phyloP scores from a whole-genome alignment of 192 early-diverging fungal species.

The Geosiphon pyriformis region DNA sequence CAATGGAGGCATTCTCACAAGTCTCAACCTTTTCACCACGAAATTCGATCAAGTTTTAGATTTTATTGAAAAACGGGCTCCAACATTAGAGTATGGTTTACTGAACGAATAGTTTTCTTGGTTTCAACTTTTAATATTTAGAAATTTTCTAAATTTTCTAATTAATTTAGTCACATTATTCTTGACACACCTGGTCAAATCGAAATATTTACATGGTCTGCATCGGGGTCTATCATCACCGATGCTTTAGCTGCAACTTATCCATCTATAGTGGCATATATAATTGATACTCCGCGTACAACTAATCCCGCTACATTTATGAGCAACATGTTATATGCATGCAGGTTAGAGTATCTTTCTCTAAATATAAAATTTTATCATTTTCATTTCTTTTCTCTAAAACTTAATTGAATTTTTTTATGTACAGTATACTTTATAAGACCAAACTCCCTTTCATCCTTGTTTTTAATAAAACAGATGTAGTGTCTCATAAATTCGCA shows the following conservation, averaged over 20 bases:
- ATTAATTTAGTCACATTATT: constrained; percentile 60
- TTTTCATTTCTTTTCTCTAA: neutral
- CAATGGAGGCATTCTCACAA: constrained; percentile 94
- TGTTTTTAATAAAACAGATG: constrained; percentile 95
- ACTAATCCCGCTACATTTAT: constrained; percentile 92
- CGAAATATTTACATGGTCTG: constrained; percentile 99
- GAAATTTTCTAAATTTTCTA: neutral
- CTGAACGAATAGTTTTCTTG: too few relatives aligned
- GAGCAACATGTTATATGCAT: constrained; percentile 99
- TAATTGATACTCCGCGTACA: constrained; percentile 94
- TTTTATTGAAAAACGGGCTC: constrained; percentile 75
- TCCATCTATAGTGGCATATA: constrained; percentile 87
- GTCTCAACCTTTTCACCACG: constrained; percentile 94
- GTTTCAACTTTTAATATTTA: neutral
- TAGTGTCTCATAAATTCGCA: constrained; percentile 84
- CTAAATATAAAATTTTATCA: neutral
- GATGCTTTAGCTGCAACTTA: constrained; percentile 87
- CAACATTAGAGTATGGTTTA: constrained; percentile 65
- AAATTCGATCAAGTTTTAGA: constrained; percentile 96
- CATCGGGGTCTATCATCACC: constrained; percentile 92
- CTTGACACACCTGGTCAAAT: constrained; percentile 98
- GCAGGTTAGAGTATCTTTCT: constrained; percentile 37
- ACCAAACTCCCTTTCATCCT: constrained; percentile 94
- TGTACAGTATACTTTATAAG: constrained; percentile 83
- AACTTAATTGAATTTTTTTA: neutral